Conservation (phyloP, 1,284 basidiomycete species). For the Leccinum pachyderme region DNA sequence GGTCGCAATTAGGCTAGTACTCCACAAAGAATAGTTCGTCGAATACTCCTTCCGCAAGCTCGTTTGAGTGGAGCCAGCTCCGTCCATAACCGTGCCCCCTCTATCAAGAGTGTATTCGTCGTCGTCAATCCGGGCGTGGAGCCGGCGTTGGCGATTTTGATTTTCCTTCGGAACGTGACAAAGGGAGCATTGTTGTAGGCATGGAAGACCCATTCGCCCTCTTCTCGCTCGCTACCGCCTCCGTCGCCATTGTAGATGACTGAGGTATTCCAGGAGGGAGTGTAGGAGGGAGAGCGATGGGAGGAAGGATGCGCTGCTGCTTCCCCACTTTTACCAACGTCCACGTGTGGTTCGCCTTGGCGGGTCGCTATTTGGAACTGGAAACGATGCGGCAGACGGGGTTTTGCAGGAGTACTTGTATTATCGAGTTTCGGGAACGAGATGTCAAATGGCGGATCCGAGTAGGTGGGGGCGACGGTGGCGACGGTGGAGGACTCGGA, state of each 20-base stretch:
- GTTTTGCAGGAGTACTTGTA: conserved; percentile 31
- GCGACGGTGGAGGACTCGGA: conserved; percentile 3
- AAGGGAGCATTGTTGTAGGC: background rate
- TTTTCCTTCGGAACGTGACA: background rate
- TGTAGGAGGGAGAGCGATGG: conserved; percentile 11
- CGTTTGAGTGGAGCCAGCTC: conserved; percentile 30
- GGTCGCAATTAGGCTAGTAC: too few species aligned
- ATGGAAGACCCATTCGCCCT: background rate
- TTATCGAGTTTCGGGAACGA: conserved; percentile 26
- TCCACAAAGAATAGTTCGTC: too few species aligned
- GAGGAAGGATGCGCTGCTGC: background rate
- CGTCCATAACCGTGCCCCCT: conserved; percentile 29
- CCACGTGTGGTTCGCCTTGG: background rate
- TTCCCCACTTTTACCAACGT: background rate
- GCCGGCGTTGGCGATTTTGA: background rate
- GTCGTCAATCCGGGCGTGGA: conserved; percentile 13
- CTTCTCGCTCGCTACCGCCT: background rate
- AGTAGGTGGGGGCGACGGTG: conserved; percentile 6
- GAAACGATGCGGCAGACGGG: conserved; percentile 5
- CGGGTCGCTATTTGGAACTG: background rate
- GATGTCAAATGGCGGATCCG: conserved; percentile 23
- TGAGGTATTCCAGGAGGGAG: conserved; percentile 6
- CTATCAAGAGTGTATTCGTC: conserved; percentile 26
- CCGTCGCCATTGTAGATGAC: background rate
- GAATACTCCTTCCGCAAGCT: too few species aligned